Evolutionary conservation across 1,139 yeast genomes (phyloP), one percentile per base, ranked within the genome.

Genomic region (Geotrichum citri-aurantii): DNA sequence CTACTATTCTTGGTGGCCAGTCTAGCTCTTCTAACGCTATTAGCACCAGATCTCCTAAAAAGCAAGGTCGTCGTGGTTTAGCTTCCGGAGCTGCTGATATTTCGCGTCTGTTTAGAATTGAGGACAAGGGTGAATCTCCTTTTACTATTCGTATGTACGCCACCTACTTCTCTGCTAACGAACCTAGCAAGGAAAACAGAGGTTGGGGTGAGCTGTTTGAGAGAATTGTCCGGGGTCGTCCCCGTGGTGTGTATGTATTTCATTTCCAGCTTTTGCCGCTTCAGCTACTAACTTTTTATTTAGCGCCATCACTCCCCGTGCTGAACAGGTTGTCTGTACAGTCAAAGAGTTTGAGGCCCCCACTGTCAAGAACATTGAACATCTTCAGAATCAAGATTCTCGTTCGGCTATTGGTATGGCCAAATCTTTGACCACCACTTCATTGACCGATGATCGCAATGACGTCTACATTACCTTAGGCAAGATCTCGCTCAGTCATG

Each of bases 181-280:
- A 65, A 53, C 65, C 67, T n/a, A 63, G 58, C 49, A 66, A 70
- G 51, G 72, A 69, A 55, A 86, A 86, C 71, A 80, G 83, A 62
- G 97, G 97, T 56, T 90, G 97, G 97, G 97, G 97, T 73, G 95
- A 86, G 65, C 75, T 88, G 56, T 82, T 87, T 40, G 92, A 89
- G 66, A 78, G 95, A 68, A 86, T 90, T 64, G 85, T 90, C 64
- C 72, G 83, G 29, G 95, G 96, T 40, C 82, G 95, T 1, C 82
- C 81, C 61, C 82, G 81, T 60, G 96, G 96, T 65, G 84, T 90
- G 68, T 65, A 62, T 54, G 65, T 63, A 48, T 23, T 26, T 48
- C 19, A 11, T 23, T 11, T 31, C 27, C 11, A 2, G n/a, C 33
- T 29, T 33, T 7, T 10, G 7, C 26, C 48, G 11, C 3, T 44